Evolutionary conservation across 306 rosid genomes (phyloP).

Genomic region (Leucaena leucocephala): DNA sequence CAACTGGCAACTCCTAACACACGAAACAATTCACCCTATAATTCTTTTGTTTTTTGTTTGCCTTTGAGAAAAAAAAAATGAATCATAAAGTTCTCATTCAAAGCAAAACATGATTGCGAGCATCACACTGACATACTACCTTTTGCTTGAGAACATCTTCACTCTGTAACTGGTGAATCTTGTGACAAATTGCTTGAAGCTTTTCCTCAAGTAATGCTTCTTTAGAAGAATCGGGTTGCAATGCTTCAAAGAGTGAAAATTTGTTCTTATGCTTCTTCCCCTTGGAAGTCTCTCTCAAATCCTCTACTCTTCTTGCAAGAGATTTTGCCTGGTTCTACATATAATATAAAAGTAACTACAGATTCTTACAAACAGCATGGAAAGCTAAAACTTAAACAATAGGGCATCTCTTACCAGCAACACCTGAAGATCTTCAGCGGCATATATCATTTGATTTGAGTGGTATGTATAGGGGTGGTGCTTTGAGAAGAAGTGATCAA

Average conservation of each 20-base stretch:
- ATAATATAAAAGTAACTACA: conserved; percentile 16
- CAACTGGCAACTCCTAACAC: conserved; percentile 79
- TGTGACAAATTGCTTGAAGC: conserved; percentile 62
- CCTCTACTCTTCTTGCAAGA: conserved; percentile 55
- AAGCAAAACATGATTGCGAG: not conserved
- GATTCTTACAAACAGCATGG: not conserved
- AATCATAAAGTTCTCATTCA: not conserved
- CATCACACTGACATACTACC: conserved; percentile 46
- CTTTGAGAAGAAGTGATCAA: conserved; percentile 78
- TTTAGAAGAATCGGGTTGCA: conserved; percentile 46
- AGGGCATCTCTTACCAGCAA: conserved; percentile 56
- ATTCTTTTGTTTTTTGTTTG: too few species aligned
- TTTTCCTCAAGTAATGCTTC: conserved; percentile 65
- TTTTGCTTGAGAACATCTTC: conserved; percentile 59
- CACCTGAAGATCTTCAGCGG: conserved; percentile 58
- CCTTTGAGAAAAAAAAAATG: too few species aligned
- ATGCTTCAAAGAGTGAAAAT: conserved; percentile 48
- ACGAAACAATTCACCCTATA: conserved; percentile 24
- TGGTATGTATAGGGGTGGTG: conserved; percentile 64
- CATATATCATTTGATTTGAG: conserved; percentile 69
- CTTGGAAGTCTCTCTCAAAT: conserved; percentile 47
- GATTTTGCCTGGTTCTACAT: conserved; percentile 70
- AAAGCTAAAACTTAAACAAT: not conserved
- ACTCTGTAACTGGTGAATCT: conserved; percentile 73
- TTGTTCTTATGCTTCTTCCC: conserved; percentile 41